Evolutionary conservation across 2,329 filamentous ascomycete species (phyloP), one percentile per base, ranked within the genome.

Genomic region (Talaromyces piceae): DNA sequence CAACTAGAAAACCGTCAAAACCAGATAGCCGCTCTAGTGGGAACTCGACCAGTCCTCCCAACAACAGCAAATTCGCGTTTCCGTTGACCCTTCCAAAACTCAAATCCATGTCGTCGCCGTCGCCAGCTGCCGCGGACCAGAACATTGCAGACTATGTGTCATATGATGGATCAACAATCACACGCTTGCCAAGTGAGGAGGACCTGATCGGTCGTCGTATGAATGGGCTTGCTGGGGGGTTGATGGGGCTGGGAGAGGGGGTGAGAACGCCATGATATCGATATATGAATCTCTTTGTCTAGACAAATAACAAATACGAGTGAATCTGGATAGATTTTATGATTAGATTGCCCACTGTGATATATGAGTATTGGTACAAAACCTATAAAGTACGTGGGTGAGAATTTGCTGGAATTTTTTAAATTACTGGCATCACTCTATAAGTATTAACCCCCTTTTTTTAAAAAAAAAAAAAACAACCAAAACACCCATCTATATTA

Each of bases 131-230:
- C 12, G 22, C 9, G 6, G 39, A 43, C 1, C 22, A 25, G 20
- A 8, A 3, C 20, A 25, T 25, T 5, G 11, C 4, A 16, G 25
- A 22, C 22, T 23, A 22, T 25, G 3, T 43, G 3, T 5, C 30
- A 7, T 45, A 52, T 5, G 49, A 53, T 43, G 51, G 47, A 22
- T 41, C 16, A 31, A 53, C 51, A 7, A 45, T 54, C 28, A 69
- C 73, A 27, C 78, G 76, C 54, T 61, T 81, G 53, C 76, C 74
- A 4, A 81, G 77, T 54, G 74, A 78, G 54, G 78, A 81, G 57
- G 79, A 82, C 67, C 59, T 82, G 30, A 61, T 82, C 20, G 75
- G 50, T 2, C 41, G 54, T 45, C 33, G 54, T 11, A 56, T 56
- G 54, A 41, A 53, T 39, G 54, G 54, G n/a, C 23, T 56, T 8